Conservation (phyloP, 305 asterid species). For the Fraxinus dipetala region DNA sequence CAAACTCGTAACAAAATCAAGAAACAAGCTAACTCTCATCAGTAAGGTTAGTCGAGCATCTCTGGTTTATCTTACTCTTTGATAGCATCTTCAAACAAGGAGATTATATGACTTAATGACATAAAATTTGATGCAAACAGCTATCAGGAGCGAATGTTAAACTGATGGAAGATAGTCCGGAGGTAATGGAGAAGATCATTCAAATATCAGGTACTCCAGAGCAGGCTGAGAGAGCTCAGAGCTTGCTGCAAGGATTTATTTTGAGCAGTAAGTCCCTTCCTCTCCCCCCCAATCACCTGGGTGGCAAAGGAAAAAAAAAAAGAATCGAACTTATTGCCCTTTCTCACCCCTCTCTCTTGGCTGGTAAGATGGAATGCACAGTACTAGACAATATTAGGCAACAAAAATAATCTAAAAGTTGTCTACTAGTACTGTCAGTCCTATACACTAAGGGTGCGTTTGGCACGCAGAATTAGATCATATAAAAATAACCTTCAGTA, state of each 20-base stretch:
- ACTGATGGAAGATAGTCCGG: conserved; percentile 69
- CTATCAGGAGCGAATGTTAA: conserved; percentile 88
- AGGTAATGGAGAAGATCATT: conserved; percentile 62
- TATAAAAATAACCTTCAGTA: background rate
- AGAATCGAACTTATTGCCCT: background rate
- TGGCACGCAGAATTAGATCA: background rate
- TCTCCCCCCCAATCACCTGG: background rate
- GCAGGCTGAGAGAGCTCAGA: conserved; percentile 97
- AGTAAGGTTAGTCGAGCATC: conserved; percentile 59
- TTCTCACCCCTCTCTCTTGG: background rate
- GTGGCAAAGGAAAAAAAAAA: background rate
- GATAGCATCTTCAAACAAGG: conserved; percentile 7
- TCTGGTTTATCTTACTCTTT: background rate
- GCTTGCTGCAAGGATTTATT: conserved; percentile 95
- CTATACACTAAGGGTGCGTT: background rate
- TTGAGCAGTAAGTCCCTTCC: conserved; percentile 74
- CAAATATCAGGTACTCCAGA: conserved; percentile 95
- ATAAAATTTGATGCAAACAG: conserved; percentile 36
- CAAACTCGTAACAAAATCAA: conserved; percentile 73
- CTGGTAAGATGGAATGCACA: background rate
- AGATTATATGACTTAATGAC: conserved; percentile 14
- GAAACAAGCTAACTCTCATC: conserved; percentile 72
- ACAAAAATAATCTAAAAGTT: background rate
- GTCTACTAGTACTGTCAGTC: background rate
- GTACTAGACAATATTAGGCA: background rate